Base-by-base conservation (phyloP, 192 early-diverging fungal genomes). In the Backusella macrospora region DNA sequence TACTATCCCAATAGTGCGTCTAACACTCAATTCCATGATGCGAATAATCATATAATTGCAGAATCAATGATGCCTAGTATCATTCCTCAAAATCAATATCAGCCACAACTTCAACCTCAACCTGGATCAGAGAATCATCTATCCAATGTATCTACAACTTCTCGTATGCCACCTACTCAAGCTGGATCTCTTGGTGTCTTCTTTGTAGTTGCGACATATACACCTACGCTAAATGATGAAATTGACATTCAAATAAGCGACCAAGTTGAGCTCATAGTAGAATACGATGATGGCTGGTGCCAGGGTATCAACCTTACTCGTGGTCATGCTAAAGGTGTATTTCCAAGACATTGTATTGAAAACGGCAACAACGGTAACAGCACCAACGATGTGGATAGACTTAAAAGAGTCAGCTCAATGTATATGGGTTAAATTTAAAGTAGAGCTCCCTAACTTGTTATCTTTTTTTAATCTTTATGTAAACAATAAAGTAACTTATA, bases 231-330 rank as follows among this genome's bases (percentile, higher is more conserved):
- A 34, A 78, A 76, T 26, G 88, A 89, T 64, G 88, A 89, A 70
- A 81, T 89, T 48, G 85, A 86, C 73, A 85, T 89, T 62, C 82
- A 84, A 49, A 68, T 73, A 16, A 83, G 83, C 12, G 88, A 89
- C 45, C 82, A 83, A 3, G 82, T 89, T 18, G 84, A 84, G 18
- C 76, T 89, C 14, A 44, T 89, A 15, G 78, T 82, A 43, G 85
- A 86, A 70, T 89, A 86, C 59, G 88, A 89, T 71, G 88, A 89
- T 77, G 88, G 88, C 12, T 89, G 88, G 88, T 84, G 83, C 55
- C 81, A 83, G 48, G 88, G 84, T 63, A 73, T 86, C 47, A 89
- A 89, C 66, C 75, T 84, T 42, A 76, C 86, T 6, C 79, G 80
- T 23, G 82, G 79, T 14, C 76, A 82, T 46, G 75, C 72, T 14